phyloP scores from a whole-genome alignment of 768 basidiomycete genomes.

The Agrocybe chaxingu region DNA sequence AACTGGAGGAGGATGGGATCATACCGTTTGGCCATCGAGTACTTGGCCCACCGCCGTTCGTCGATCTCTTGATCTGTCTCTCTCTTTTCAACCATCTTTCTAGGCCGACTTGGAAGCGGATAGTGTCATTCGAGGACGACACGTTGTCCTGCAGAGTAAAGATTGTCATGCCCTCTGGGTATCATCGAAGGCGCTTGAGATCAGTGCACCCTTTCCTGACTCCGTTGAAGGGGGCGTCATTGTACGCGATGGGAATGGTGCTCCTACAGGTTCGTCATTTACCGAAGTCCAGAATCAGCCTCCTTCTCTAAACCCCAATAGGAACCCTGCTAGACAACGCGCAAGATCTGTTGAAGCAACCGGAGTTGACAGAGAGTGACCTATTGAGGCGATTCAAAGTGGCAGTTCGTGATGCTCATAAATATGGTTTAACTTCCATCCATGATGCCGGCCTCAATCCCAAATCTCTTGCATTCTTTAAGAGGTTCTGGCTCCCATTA shows the following conservation, averaged over 20 bases:
- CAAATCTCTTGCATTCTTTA: slow-evolving; percentile 70
- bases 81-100: not conserved
- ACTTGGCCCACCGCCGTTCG: slow-evolving; percentile 70
- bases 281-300: not conserved
- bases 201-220: slow-evolving; percentile 61
- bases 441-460: slow-evolving; percentile 83
- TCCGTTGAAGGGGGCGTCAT: slow-evolving; percentile 80
- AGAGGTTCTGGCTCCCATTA: slow-evolving; percentile 38
- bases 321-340: slow-evolving; percentile 87
- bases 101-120: slow-evolving; percentile 75
- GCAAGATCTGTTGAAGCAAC: slow-evolving; percentile 66
- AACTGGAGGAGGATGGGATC: slow-evolving; percentile 89
- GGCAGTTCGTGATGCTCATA: slow-evolving; percentile 65
- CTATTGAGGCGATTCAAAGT: slow-evolving; percentile 57
- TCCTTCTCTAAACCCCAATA: slow-evolving; percentile 19
- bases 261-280: slow-evolving; percentile 62
- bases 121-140: slow-evolving; percentile 61
- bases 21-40: slow-evolving; percentile 64
- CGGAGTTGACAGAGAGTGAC: slow-evolving; percentile 60
- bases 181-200: slow-evolving; percentile 55
- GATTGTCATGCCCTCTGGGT: slow-evolving; percentile 92
- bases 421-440: slow-evolving; percentile 74
- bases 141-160: slow-evolving; percentile 77
- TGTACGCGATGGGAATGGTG: slow-evolving; percentile 59
- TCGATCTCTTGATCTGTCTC: slow-evolving; percentile 6